Conservation (phyloP, 2,329 filamentous ascomycete genomes). For the Colletotrichum acutatum region DNA sequence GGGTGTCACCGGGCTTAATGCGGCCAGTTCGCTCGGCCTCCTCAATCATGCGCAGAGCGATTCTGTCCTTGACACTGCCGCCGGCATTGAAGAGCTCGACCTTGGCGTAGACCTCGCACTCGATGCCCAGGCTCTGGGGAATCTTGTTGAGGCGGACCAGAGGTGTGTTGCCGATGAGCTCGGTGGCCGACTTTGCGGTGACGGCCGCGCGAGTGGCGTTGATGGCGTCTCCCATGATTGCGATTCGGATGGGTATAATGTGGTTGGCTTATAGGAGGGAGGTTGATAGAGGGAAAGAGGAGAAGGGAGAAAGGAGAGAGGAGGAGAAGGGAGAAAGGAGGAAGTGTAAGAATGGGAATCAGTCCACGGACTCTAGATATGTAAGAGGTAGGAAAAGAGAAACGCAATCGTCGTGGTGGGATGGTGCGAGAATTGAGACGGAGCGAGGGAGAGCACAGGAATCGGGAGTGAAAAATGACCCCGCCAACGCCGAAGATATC, state of each 20-base stretch:
- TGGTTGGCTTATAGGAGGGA: neutral
- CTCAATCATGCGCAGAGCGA: slow-evolving; percentile 97
- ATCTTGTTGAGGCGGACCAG: slow-evolving; percentile 94
- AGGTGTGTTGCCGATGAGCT: slow-evolving; percentile 96
- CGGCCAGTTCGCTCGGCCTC: slow-evolving; percentile 90
- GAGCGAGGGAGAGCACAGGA: neutral
- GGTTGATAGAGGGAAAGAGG: neutral
- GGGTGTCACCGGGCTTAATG: slow-evolving; percentile 95
- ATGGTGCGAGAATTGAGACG: slow-evolving; percentile 29
- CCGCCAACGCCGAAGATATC: slow-evolving; percentile 37
- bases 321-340: neutral
- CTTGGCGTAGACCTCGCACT: slow-evolving; percentile 90
- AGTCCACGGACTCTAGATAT: slow-evolving; percentile 12
- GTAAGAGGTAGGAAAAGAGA: slow-evolving; percentile 19
- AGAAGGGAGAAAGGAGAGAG: neutral
- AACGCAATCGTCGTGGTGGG: slow-evolving; percentile 32
- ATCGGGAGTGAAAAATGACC: slow-evolving; percentile 13
- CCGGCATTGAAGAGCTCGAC: slow-evolving; percentile 94
- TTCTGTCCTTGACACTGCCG: slow-evolving; percentile 93
- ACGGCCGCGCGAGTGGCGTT: slow-evolving; percentile 39
- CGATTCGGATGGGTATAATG: neutral
- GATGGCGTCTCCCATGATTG: slow-evolving; percentile 36
- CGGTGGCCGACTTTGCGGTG: slow-evolving; percentile 72
- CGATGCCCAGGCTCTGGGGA: slow-evolving; percentile 88
- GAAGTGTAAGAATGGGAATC: neutral